Base-by-base conservation (phyloP, 129 eudicot species). In the Artemisia tridentata region DNA sequence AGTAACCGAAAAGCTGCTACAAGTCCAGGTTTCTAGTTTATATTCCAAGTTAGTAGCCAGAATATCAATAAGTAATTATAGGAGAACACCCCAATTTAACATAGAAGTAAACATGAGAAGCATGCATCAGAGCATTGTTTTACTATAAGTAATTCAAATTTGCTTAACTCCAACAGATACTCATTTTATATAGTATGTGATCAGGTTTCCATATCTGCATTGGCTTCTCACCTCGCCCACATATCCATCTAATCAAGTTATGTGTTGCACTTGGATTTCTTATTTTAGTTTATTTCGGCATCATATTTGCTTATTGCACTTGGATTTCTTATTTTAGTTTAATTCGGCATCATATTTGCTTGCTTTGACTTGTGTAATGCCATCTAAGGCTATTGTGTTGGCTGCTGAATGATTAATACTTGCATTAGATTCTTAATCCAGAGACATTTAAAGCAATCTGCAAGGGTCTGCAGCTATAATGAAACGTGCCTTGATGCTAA, bases 401-500 rank as follows among this genome's bases (percentile, higher is more conserved):
- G 41, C 21, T 72, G 54, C 60, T 61, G 50, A 50, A 27, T 61
- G 63, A 41, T 41, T 31, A 25, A 63, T 49, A 52, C 34, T 63
- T 50, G 18, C 70, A 29, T 7, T 29, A 51, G 70, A 73, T 56
- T 54, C 43, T 31, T 49, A 62, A 51, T 19, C 38, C 29, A 34
- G 0, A 50, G 17, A 63, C 25, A 31, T 31, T 19, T 63, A 63
- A 31, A 27, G 41, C 78, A 65, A 63, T 73, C 64, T 41, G 60
- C 13, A 53, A 54, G 8, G 0, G 25, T 52, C 29, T 31, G 11
- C 49, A 65, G 60, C 48, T 65, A 48, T 63, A 20, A 34, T 34
- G 65, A 47, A 49, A 15, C 70, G 31, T 23, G 17, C 74, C 63
- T 25, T 21, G 38, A 29, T 23, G 45, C 21, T 46, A 72, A 58